A percentile compares a stretch with the other conserved stretches of the same genome.
These are phyloP conservation scores for Macrocybe gigantea DNA, from an alignment of 768 basidiomycete species.

Conservation along the genomic window DNA sequence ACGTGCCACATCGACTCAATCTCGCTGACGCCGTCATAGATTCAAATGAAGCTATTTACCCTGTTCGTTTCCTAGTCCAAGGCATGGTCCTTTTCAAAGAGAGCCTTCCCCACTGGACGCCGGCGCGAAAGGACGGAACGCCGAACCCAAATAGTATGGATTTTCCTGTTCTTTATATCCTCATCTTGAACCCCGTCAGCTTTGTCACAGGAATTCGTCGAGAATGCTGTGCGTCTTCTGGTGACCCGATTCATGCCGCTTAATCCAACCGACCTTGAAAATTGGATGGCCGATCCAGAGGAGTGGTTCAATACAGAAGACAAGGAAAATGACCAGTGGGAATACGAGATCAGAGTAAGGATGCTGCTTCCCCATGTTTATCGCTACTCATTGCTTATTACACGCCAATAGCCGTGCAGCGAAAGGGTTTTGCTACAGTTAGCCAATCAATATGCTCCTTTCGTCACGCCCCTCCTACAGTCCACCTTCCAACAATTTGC, in stretches of 20 bases:
- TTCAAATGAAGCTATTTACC: constrained; percentile 56
- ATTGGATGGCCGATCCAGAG: constrained; percentile 86
- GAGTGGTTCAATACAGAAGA: constrained; percentile 92
- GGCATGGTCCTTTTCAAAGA: constrained; percentile 86
- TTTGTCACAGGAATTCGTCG: constrained; percentile 64
- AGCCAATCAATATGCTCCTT: constrained; percentile 60
- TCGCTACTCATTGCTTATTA: neutral
- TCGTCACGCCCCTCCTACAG: constrained; percentile 62
- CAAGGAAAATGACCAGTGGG: constrained; percentile 88
- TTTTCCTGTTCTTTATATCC: neutral
- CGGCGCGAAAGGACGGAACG: constrained; percentile 52
- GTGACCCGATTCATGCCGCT: constrained; percentile 84
- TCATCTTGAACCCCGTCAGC: constrained; percentile 28
- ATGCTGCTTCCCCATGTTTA: neutral
- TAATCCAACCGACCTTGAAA: constrained; percentile 72
- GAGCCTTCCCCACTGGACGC: constrained; percentile 72
- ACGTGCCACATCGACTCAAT: neutral
- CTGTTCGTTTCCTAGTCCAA: constrained; percentile 77
- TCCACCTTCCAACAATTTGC: constrained; percentile 54
- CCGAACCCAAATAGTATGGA: constrained; percentile 52
- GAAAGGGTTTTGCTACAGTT: constrained; percentile 88
- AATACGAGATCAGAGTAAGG: constrained; percentile 83
- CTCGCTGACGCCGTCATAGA: constrained; percentile 33
- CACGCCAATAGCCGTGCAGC: constrained; percentile 66
- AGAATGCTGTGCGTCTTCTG: constrained; percentile 68